Percentiles rank a stretch among this genome's conserved stretches.
Evolutionary conservation across 768 basidiomycete genomes (phyloP).

Genomic region (Leccinum subtestaceum): DNA sequence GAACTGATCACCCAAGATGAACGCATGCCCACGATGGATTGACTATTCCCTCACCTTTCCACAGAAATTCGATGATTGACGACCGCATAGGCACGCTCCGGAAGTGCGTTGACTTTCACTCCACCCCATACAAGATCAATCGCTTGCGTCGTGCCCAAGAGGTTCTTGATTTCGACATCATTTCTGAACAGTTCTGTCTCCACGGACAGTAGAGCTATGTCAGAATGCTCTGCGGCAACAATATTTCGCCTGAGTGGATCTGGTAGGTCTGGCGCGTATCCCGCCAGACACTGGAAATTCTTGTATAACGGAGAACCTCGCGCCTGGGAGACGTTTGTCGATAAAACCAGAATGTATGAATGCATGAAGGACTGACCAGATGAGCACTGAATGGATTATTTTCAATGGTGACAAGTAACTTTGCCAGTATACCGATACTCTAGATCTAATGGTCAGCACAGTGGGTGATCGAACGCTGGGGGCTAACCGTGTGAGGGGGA

Average conservation of each 20-base stretch:
- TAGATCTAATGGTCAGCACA: constrained; percentile 27
- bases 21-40: too few relatives aligned
- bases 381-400: constrained; percentile 52
- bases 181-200: constrained; percentile 45
- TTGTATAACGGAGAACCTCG: constrained; percentile 58
- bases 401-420: constrained; percentile 68
- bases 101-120: constrained; percentile 76
- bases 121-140: constrained; percentile 68
- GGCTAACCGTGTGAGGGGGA: constrained; percentile 68
- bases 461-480: neutral
- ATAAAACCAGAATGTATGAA: neutral
- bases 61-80: constrained; percentile 72
- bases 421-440: constrained; percentile 81
- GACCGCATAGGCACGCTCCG: constrained; percentile 66
- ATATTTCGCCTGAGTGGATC: constrained; percentile 46
- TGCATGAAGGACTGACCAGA: constrained; percentile 39
- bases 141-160: constrained; percentile 74
- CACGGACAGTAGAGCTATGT: constrained; percentile 50
- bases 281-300: constrained; percentile 63
- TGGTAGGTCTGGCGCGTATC: constrained; percentile 57
- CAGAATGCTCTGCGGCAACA: constrained; percentile 43
- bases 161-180: constrained; percentile 40
- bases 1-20: constrained; percentile 21
- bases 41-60: constrained; percentile 41
- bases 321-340: constrained; percentile 33